Evolutionary conservation across 2,329 filamentous ascomycete genomes (phyloP), one percentile per base, ranked within the genome.

Genomic region (Corynespora cassiicola): DNA sequence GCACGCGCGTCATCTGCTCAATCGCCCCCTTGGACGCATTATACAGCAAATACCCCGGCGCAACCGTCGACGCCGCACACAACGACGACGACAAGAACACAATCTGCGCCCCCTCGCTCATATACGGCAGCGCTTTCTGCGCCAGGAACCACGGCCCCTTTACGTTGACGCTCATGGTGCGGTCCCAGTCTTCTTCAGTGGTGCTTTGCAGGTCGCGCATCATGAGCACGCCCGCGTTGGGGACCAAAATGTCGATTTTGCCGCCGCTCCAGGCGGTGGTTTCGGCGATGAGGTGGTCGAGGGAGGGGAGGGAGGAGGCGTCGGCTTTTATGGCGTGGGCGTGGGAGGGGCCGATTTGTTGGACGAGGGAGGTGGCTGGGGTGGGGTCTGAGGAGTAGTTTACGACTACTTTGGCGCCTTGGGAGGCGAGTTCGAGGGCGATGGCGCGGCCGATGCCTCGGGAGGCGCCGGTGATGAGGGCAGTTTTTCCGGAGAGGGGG

Each of bases 131-230:
- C 21, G 58, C 52, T 52, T 60, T 61, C 49, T 58, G 36, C 5
- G 7, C 49, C 7, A 65, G 26, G 19, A 63, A 63, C 25, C 50
- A 63, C 8, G 58, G 54, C 3, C 58, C 56, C 21, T 54, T 57
- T 22, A 54, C 54, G 49, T 87, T 87, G 42, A 87, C 78, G 26
- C 75, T 74, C 61, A 86, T 81, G 21, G 82, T 79, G 24, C 75
- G 70, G 46, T 86, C 80, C 39, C 83, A 87, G 16, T 86, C 82
- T 3, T 69, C 70, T 34, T 85, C 81, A 0, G 77, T 81, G 1
- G 86, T 84, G 2, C 81, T 72, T 1, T 81, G 83, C 1, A 81
- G 73, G 67, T 53, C 54, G 16, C 42, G 50, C 31, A 75, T 74
- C 30, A 79, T 70, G 0, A 72, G 75, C 9, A 72, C 67, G 2